Conservation (phyloP, 2,329 filamentous ascomycete genomes). For the Fusarium pininemorale region DNA sequence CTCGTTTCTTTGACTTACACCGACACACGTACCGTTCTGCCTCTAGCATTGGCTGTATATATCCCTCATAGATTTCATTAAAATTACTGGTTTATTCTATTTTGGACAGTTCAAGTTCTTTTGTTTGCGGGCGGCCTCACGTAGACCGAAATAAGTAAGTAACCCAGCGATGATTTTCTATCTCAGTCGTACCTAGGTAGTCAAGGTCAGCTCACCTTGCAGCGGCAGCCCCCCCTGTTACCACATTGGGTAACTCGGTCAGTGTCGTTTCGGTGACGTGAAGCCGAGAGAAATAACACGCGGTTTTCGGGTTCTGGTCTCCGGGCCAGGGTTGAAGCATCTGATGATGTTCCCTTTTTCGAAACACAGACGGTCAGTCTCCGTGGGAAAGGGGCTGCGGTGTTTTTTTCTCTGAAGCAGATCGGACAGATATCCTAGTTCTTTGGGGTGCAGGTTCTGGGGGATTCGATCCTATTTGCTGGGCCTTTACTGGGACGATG, state of each 20-base stretch:
- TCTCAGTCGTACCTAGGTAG: background rate
- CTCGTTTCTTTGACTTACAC: conserved; percentile 12
- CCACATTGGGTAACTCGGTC: conserved; percentile 22
- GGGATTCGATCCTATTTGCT: conserved; percentile 26
- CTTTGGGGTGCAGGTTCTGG: conserved; percentile 11
- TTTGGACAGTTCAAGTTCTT: background rate
- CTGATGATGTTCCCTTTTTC: conserved; percentile 7
- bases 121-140: conserved; percentile 19
- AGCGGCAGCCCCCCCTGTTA: background rate
- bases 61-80: conserved; percentile 20
- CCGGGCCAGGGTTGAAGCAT: conserved; percentile 13
- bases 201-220: conserved; percentile 32
- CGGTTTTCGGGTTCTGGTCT: conserved; percentile 31
- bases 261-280: conserved; percentile 17
- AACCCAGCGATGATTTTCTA: background rate
- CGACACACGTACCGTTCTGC: conserved; percentile 18
- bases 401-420: background rate
- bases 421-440: conserved; percentile 19
- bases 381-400: background rate
- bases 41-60: conserved; percentile 27
- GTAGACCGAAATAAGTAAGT: background rate
- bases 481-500: background rate
- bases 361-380: background rate
- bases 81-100: background rate
- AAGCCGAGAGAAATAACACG: conserved; percentile 25